phyloP scores from a whole-genome alignment of 257 asterid species.

The Galeopsis tetrahit region DNA sequence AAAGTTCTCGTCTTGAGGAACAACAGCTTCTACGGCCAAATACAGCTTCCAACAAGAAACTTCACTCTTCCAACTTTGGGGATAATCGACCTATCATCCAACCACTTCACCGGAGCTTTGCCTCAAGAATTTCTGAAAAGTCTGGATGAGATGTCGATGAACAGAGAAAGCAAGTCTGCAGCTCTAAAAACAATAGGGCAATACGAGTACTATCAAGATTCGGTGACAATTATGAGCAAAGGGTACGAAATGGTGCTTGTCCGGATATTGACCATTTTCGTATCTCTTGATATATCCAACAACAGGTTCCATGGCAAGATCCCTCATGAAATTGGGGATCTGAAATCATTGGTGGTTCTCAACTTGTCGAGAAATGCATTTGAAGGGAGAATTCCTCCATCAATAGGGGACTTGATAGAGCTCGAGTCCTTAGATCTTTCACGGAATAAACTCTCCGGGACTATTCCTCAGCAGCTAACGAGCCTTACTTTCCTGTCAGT shows the following conservation, averaged over 20 bases:
- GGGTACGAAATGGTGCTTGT: conserved; percentile 35
- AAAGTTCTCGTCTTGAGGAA: conserved; percentile 37
- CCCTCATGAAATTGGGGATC: conserved; percentile 31
- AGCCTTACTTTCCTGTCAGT: conserved; percentile 34
- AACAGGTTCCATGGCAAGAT: conserved; percentile 38
- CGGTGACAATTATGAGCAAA: conserved; percentile 39
- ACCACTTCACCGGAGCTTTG: conserved; percentile 33
- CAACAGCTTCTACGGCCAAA: conserved; percentile 35
- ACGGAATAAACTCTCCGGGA: conserved; percentile 27
- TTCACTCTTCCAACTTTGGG: conserved; percentile 35
- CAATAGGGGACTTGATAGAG: conserved; percentile 31
- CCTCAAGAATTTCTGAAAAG: conserved; percentile 33
- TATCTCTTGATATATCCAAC: conserved; percentile 40
- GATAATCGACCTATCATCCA: conserved; percentile 35
- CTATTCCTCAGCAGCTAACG: conserved; percentile 34
- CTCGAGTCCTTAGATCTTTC: conserved; percentile 40
- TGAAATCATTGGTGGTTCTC: conserved; percentile 37
- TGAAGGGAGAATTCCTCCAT: conserved; percentile 27
- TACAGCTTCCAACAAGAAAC: conserved; percentile 31
- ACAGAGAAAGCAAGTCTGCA: conserved; percentile 33
- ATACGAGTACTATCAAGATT: conserved; percentile 41
- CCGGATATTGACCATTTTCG: conserved; percentile 37
- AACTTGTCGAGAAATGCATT: conserved; percentile 33
- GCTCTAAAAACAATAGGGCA: conserved; percentile 32
- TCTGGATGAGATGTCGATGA: conserved; percentile 31